Evolutionary conservation across 2,329 filamentous ascomycete genomes (phyloP), one percentile per base, ranked within the genome.

Genomic region (Cytospora leucostoma): DNA sequence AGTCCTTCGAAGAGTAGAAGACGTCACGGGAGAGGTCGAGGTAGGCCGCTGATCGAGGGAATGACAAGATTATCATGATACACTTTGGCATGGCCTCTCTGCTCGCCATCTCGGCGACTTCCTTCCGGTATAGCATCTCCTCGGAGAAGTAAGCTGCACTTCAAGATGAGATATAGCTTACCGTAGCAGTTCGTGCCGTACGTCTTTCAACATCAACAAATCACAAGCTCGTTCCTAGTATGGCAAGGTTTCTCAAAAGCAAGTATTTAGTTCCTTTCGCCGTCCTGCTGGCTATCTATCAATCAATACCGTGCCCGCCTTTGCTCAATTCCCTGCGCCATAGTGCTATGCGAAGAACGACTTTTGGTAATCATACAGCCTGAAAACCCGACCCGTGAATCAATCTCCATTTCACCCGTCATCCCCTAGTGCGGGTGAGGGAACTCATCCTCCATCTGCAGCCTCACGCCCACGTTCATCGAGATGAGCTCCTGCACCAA

Each of bases 391-490:
- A 32, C 33, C 21, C 49, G 15, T 6, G 38, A 3, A 12, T 6
- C n/a, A 38, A 40, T 19, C 17, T 10, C 4, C 4, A n/a, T 15
- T 15, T 37, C 33, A 17, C n/a, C 1, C 33, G 12, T 19, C 11
- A 4, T 13, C 19, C 37, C 32, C 17, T 34, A 38, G 64, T 69
- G 73, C 65, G 84, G 84, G 70, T 87, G 84, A 17, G 93, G 93
- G 75, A 99, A 99, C 78, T 98, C 92, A 74, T 99, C 95, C 71
- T 92, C 92, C 68, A 99, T 78, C 80, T 94, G 91, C 77, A 99
- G 80, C 63, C 91, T 84, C 65, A 96, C 94, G 66, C 93, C 91
- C n/a, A 99, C 92, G 75, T 99, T 99, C 95, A 99, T 99, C 75
- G 92, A 96, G 73, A 96, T 89, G 71, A 99, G 78, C 79, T 99